A percentile compares a stretch with the other conserved stretches of the same genome.
Evolutionary conservation across 2,329 filamentous ascomycete species (phyloP).

Genomic region (Teratosphaeria destructans): DNA sequence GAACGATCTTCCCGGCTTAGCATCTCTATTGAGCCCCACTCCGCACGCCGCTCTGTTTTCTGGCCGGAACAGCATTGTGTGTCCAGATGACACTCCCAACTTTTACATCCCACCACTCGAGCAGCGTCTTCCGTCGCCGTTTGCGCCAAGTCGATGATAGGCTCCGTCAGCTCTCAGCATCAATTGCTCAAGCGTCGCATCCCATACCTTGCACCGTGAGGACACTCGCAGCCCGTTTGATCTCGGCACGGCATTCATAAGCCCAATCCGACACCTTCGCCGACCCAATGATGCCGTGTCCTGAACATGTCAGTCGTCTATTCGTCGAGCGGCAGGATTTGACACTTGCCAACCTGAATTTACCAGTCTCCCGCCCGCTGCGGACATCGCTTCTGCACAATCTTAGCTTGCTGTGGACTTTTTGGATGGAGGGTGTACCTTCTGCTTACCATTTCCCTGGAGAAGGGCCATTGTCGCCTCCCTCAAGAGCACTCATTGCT

Average conservation of each 20-base stretch:
- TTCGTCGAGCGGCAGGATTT: not conserved
- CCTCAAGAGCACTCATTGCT: too few species aligned
- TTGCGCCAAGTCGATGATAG: not conserved
- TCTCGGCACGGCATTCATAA: not conserved
- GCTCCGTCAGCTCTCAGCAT: not conserved
- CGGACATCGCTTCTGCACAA: not conserved
- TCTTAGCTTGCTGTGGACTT: not conserved
- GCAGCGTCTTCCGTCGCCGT: not conserved
- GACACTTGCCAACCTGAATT: not conserved
- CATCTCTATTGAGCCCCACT: not conserved
- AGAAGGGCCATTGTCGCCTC: not conserved
- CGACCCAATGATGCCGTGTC: not conserved
- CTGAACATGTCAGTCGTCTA: not conserved
- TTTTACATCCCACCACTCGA: not conserved
- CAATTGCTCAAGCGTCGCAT: not conserved
- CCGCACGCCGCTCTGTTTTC: not conserved
- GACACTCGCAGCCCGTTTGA: not conserved
- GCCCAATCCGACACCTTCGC: not conserved
- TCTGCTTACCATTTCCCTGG: not conserved
- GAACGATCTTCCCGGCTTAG: not conserved
- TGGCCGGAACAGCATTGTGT: not conserved
- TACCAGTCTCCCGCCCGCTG: not conserved
- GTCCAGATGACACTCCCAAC: not conserved
- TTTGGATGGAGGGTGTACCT: not conserved
- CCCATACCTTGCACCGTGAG: not conserved